phyloP scores from a whole-genome alignment of 495 filamentous ascomycete species.

The Neurospora sp. region DNA sequence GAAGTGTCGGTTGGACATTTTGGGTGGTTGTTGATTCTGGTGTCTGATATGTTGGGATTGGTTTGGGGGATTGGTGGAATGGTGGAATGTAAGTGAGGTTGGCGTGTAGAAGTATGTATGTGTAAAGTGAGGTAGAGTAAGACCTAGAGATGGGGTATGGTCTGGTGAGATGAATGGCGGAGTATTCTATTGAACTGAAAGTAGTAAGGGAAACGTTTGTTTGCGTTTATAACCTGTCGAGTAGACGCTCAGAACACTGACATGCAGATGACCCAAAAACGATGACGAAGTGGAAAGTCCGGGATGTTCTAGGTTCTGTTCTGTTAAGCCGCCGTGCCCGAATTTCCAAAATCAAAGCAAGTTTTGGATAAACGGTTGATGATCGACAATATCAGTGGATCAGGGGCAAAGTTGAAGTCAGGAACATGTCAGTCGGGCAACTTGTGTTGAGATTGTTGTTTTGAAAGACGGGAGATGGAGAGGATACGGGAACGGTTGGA shows the following conservation, averaged over 20 bases:
- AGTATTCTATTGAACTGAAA: too few relatives aligned
- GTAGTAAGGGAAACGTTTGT: too few relatives aligned
- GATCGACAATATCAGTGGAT: neutral
- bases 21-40: neutral
- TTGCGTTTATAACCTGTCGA: neutral
- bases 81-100: neutral
- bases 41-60: neutral
- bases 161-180: neutral
- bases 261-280: neutral
- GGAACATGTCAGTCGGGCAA: neutral
- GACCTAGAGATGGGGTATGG: neutral
- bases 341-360: neutral
- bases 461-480: neutral
- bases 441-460: neutral
- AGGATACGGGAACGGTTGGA: neutral
- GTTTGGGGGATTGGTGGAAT: neutral
- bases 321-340: neutral
- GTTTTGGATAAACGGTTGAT: neutral
- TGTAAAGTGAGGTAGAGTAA: too few relatives aligned
- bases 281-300: neutral
- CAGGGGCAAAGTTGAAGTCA: neutral
- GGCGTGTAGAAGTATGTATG: too few relatives aligned
- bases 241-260: neutral
- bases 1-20: conserved; percentile 73
- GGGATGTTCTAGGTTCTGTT: neutral